phyloP scores from a whole-genome alignment of 2,329 filamentous ascomycete species.

The Proliferodiscus dingleyae region DNA sequence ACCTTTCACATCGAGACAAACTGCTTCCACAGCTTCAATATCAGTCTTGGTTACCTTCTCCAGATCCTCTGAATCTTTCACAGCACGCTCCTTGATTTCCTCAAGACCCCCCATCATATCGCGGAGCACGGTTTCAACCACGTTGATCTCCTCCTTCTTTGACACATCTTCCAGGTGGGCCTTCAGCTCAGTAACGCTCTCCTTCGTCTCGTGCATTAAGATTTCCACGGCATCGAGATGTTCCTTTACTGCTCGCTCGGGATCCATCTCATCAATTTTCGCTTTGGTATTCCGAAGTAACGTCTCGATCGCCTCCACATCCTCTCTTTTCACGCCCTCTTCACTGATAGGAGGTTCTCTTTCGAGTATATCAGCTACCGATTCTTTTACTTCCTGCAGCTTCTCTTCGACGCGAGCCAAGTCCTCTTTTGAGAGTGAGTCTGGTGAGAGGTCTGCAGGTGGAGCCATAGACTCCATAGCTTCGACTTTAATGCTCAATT shows the following conservation, averaged over 20 bases:
- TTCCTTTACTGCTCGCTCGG: conserved; percentile 65
- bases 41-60: conserved; percentile 76
- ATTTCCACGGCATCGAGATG: conserved; percentile 49
- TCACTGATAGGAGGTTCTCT: conserved; percentile 32
- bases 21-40: conserved; percentile 72
- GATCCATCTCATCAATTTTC: conserved; percentile 77
- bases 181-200: conserved; percentile 62
- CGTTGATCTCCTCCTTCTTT: conserved; percentile 72
- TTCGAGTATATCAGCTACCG: conserved; percentile 48
- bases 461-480: conserved; percentile 57
- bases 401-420: conserved; percentile 50
- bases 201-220: conserved; percentile 70
- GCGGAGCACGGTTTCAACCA: conserved; percentile 71
- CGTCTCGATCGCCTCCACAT: conserved; percentile 86
- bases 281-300: conserved; percentile 86
- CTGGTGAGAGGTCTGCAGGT: conserved; percentile 35
- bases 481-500: conserved; percentile 81
- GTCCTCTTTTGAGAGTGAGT: conserved; percentile 48
- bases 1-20: conserved; percentile 80
- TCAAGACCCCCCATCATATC: conserved; percentile 73
- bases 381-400: conserved; percentile 51
- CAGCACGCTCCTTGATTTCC: conserved; percentile 53
- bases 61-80: conserved; percentile 38
- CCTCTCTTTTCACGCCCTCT: conserved; percentile 67
- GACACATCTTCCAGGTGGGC: conserved; percentile 65